phyloP scores from a whole-genome alignment of 768 basidiomycete species.

The Calocera viscosa region DNA sequence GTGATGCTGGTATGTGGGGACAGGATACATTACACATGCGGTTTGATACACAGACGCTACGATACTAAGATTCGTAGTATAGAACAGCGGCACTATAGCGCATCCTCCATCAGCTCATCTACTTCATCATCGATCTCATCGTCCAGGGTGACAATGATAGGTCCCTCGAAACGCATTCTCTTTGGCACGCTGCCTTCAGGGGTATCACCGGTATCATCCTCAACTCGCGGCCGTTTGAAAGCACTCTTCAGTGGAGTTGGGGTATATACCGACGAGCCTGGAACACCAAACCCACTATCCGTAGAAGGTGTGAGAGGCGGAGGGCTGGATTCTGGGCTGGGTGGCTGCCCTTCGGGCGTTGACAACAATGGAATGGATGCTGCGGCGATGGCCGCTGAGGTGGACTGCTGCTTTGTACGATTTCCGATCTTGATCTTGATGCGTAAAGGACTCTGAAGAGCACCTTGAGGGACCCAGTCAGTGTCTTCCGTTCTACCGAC shows the following conservation, averaged over 20 bases:
- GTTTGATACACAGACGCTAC: too few species aligned
- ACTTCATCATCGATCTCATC: not conserved
- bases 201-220: too few species aligned
- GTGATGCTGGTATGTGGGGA: too few species aligned
- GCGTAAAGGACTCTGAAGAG: not conserved
- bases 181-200: not conserved
- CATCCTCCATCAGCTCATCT: not conserved
- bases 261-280: not conserved
- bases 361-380: not conserved
- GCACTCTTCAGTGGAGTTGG: too few species aligned
- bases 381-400: not conserved
- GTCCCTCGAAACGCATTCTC: not conserved
- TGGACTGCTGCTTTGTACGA: not conserved
- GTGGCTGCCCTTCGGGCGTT: not conserved
- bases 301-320: not conserved
- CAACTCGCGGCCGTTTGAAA: too few species aligned
- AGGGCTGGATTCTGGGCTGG: not conserved
- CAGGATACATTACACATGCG: too few species aligned
- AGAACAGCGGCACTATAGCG: not conserved
- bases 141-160: not conserved
- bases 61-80: not conserved
- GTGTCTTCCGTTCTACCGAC: not conserved
- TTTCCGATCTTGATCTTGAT: not conserved
- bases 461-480: not conserved
- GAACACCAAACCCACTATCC: not conserved